phyloP scores from a whole-genome alignment of 1,284 basidiomycete genomes.

The Cronartium quercuum region DNA sequence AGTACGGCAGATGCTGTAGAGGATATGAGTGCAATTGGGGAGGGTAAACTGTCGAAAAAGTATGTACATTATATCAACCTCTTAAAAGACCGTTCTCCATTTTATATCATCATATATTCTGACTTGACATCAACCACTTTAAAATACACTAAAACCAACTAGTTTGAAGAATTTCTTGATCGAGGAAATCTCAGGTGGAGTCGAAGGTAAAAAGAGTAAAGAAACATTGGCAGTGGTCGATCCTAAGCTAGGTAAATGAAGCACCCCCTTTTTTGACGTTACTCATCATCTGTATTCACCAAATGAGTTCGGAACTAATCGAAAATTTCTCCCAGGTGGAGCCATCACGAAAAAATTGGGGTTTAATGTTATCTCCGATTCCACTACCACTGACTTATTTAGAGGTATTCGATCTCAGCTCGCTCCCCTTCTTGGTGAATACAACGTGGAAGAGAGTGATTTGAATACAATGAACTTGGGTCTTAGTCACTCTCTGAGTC shows the following conservation, averaged over 20 bases:
- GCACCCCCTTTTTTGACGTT: too few relatives aligned
- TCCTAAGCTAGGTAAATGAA: slow-evolving; percentile 21
- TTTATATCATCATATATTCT: neutral
- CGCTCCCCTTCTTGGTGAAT: slow-evolving; percentile 61
- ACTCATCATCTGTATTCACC: neutral
- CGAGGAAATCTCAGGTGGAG: slow-evolving; percentile 31
- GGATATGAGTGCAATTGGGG: slow-evolving; percentile 58
- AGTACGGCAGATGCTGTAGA: slow-evolving; percentile 98
- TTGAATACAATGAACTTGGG: slow-evolving; percentile 95
- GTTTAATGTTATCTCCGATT: slow-evolving; percentile 72
- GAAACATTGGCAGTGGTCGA: slow-evolving; percentile 29
- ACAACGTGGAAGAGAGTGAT: slow-evolving; percentile 63
- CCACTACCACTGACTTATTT: slow-evolving; percentile 73
- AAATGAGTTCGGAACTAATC: neutral
- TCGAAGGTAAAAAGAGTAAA: slow-evolving; percentile 19
- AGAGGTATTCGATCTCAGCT: slow-evolving; percentile 90
- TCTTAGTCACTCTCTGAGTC: slow-evolving; percentile 89
- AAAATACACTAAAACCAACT: neutral
- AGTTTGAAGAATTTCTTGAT: slow-evolving; percentile 35
- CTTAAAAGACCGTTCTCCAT: neutral
- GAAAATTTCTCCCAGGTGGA: slow-evolving; percentile 54
- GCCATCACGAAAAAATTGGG: slow-evolving; percentile 90
- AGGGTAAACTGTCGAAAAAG: slow-evolving; percentile 37
- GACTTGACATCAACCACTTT: too few relatives aligned
- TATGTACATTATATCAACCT: too few relatives aligned